Percentiles rank a stretch among this genome's conserved stretches.
Evolutionary conservation across 768 basidiomycete genomes (phyloP).

Genomic region (Kondoa subrosea): DNA sequence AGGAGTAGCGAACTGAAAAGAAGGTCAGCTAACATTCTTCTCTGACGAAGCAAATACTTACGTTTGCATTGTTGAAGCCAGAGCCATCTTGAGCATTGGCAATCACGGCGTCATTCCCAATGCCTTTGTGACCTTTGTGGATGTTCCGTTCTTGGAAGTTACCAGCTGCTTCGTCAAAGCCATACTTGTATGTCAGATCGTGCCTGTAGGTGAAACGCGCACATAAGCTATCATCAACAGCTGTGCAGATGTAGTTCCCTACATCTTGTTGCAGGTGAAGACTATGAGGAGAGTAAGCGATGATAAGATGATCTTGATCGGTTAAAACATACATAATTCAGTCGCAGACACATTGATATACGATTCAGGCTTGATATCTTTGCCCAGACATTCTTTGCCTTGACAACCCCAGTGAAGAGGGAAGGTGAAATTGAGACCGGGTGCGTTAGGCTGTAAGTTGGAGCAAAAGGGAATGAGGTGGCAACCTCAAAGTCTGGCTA

Average conservation of each 20-base stretch:
- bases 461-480: background rate
- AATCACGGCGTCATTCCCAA: slow-evolving; percentile 75
- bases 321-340: slow-evolving; percentile 57
- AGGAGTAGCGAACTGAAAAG: slow-evolving; percentile 55
- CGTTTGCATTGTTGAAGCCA: slow-evolving; percentile 34
- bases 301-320: background rate
- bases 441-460: background rate
- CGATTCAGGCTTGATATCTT: slow-evolving; percentile 52
- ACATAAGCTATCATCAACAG: too few species aligned
- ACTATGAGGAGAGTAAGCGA: slow-evolving; percentile 18
- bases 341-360: slow-evolving; percentile 76
- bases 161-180: slow-evolving; percentile 75
- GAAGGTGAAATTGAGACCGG: slow-evolving; percentile 47
- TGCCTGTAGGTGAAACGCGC: too few species aligned
- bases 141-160: slow-evolving; percentile 99
- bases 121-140: slow-evolving; percentile 52
- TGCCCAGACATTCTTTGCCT: slow-evolving; percentile 41
- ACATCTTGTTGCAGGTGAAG: slow-evolving; percentile 37
- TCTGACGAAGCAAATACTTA: background rate
- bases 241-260: too few species aligned
- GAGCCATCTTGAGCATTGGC: slow-evolving; percentile 90
- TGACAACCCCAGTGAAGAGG: slow-evolving; percentile 49
- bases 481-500: slow-evolving; percentile 41
- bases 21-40: slow-evolving; percentile 37
- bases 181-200: slow-evolving; percentile 44